Evolutionary conservation across 148 eudicot species (phyloP).

Genomic region (Pharnaceum exiguum): DNA sequence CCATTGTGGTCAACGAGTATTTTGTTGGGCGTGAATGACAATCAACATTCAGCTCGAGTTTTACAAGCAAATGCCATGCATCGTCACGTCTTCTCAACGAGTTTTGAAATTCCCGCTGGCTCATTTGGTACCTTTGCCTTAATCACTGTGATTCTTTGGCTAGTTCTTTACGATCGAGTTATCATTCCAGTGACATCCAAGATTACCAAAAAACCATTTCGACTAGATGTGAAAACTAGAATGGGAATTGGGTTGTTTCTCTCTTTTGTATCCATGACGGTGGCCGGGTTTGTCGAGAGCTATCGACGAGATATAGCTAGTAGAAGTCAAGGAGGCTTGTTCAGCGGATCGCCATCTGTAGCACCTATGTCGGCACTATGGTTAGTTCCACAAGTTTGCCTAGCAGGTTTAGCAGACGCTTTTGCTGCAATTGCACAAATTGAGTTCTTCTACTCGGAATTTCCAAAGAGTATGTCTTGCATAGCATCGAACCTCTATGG

Average conservation of each 20-base stretch:
- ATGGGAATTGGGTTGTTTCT: constrained; percentile 32
- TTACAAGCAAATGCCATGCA: constrained; percentile 44
- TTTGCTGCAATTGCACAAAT: constrained; percentile 13
- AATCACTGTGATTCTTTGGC: constrained; percentile 21
- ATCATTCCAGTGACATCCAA: constrained; percentile 32
- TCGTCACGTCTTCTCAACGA: constrained; percentile 27
- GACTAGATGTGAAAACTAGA: constrained; percentile 13
- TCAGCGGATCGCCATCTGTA: neutral
- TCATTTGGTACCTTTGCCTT: constrained; percentile 31
- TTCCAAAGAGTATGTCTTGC: constrained; percentile 28
- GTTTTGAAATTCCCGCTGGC: constrained; percentile 37
- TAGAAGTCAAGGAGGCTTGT: neutral
- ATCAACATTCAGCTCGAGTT: constrained; percentile 25
- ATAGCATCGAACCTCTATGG: constrained; percentile 16
- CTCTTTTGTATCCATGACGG: constrained; percentile 14
- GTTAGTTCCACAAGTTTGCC: constrained; percentile 22
- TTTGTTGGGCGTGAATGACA: constrained; percentile 15
- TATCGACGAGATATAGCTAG: constrained; percentile 17
- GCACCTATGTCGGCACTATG: constrained; percentile 21
- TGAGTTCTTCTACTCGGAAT: constrained; percentile 27
- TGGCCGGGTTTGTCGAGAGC: constrained; percentile 23
- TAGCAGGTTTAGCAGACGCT: constrained; percentile 18
- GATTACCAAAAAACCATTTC: constrained; percentile 18
- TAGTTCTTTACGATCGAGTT: constrained; percentile 35
- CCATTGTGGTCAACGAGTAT: constrained; percentile 32